These are phyloP conservation scores for Fomes fomentarius DNA, from an alignment of 1,284 basidiomycete species.

Conservation along the genomic window DNA sequence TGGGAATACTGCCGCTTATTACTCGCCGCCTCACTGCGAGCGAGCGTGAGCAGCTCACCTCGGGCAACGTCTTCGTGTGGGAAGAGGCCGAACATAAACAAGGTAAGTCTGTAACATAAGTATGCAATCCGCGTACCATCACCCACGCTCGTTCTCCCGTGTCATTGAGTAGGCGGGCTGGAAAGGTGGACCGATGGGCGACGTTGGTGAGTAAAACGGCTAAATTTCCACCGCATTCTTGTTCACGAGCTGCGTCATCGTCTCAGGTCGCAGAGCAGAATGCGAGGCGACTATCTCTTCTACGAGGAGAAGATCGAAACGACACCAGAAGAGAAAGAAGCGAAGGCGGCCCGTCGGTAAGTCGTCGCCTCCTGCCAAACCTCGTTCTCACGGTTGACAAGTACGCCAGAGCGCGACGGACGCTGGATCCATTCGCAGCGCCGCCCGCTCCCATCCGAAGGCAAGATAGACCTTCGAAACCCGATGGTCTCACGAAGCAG, in stretches of 20 bases:
- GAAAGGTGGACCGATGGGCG: conserved; percentile 79
- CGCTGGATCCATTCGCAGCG: conserved; percentile 59
- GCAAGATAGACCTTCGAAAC: conserved; percentile 73
- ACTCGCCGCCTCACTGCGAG: conserved; percentile 65
- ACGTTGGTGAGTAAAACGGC: conserved; percentile 53
- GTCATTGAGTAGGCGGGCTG: conserved; percentile 51
- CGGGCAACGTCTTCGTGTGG: conserved; percentile 82
- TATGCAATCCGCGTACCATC: conserved; percentile 2
- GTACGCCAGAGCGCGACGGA: conserved; percentile 55
- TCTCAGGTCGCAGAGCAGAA: conserved; percentile 76
- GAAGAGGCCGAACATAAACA: conserved; percentile 77
- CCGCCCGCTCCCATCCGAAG: conserved; percentile 61
- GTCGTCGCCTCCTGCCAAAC: conserved; percentile 17
- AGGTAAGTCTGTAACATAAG: conserved; percentile 24
- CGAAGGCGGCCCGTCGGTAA: conserved; percentile 72
- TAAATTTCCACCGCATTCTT: conserved; percentile 5
- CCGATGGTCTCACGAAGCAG: conserved; percentile 77
- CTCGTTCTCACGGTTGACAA: conserved; percentile 18
- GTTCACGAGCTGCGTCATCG: background rate
- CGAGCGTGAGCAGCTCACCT: conserved; percentile 67
- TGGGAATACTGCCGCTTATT: conserved; percentile 69
- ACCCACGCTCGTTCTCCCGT: conserved; percentile 20
- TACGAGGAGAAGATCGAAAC: conserved; percentile 81
- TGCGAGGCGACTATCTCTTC: conserved; percentile 80
- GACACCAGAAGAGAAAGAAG: conserved; percentile 73